Evolutionary conservation across 116 monocot species (phyloP).

Genomic region (Posidonia oceanica): DNA sequence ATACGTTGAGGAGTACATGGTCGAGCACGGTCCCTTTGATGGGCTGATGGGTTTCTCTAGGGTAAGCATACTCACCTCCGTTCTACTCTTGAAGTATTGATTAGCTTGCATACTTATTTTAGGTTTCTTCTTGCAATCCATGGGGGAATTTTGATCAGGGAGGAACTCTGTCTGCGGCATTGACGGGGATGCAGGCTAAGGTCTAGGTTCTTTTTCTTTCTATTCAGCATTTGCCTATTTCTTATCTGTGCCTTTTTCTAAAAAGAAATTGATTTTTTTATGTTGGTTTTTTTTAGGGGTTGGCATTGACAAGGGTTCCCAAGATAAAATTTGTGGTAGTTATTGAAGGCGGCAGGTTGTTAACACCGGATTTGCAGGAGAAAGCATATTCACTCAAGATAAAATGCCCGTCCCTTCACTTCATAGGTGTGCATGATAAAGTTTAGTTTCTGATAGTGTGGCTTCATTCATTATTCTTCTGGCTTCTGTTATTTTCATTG

Average conservation of each 20-base stretch:
- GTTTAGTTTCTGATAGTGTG: neutral
- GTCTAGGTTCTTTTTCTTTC: slow-evolving; percentile 10
- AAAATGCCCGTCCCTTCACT: slow-evolving; percentile 46
- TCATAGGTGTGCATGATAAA: slow-evolving; percentile 39
- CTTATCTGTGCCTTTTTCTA: neutral
- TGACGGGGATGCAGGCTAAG: slow-evolving; percentile 51
- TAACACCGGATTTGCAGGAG: slow-evolving; percentile 32
- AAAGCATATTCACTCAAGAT: slow-evolving; percentile 43
- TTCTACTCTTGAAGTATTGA: neutral
- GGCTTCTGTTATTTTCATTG: no score
- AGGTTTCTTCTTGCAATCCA: neutral
- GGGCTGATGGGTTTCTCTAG: slow-evolving; percentile 75
- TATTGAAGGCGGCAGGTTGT: slow-evolving; percentile 54
- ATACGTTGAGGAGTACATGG: slow-evolving; percentile 49
- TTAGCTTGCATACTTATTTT: neutral
- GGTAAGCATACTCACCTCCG: slow-evolving; percentile 10
- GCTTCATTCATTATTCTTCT: no score
- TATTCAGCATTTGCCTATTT: neutral
- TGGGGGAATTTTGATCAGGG: slow-evolving; percentile 19
- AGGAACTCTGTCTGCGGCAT: slow-evolving; percentile 54
- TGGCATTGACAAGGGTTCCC: slow-evolving; percentile 57
- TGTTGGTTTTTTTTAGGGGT: slow-evolving; percentile 24
- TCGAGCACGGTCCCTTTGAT: slow-evolving; percentile 45
- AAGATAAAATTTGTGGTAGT: slow-evolving; percentile 51
- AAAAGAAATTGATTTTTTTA: neutral